Percentiles rank a stretch among this genome's conserved stretches.
phyloP scores from a whole-genome alignment of 805 yeast species.

The Kregervanrija delftensis region DNA sequence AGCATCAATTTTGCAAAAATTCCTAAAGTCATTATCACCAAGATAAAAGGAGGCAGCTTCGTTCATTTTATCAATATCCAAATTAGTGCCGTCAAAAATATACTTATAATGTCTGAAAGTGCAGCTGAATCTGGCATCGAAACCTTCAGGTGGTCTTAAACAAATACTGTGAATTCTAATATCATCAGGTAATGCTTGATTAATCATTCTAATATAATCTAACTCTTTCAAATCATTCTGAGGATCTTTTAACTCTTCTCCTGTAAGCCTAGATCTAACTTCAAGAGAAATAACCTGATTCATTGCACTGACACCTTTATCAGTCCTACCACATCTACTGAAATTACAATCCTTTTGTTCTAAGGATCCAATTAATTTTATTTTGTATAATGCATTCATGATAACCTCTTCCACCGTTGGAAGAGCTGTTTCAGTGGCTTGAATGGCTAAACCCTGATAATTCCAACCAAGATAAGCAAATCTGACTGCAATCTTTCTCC shows the following conservation, averaged over 20 bases:
- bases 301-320: conserved; percentile 95
- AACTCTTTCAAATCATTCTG: conserved; percentile 60
- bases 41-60: conserved; percentile 54
- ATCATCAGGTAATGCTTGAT: conserved; percentile 73
- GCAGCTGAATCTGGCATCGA: conserved; percentile 94
- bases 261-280: conserved; percentile 61
- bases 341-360: conserved; percentile 62
- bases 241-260: conserved; percentile 55
- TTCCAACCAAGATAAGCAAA: conserved; percentile 94
- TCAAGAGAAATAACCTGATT: conserved; percentile 82
- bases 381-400: conserved; percentile 60
- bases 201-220: conserved; percentile 68
- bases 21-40: conserved; percentile 87
- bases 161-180: conserved; percentile 78
- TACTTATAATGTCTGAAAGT: conserved; percentile 80
- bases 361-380: conserved; percentile 55
- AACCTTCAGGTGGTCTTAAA: conserved; percentile 71
- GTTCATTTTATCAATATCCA: conserved; percentile 63
- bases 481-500: conserved; percentile 67
- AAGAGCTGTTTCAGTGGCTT: conserved; percentile 64
- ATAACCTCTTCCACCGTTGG: conserved; percentile 84
- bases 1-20: conserved; percentile 92
- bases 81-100: conserved; percentile 48
- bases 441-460: conserved; percentile 85
- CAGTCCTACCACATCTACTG: conserved; percentile 93